Evolutionary conservation across 306 rosid species (phyloP).

Genomic region (Fragaria iinumae): DNA sequence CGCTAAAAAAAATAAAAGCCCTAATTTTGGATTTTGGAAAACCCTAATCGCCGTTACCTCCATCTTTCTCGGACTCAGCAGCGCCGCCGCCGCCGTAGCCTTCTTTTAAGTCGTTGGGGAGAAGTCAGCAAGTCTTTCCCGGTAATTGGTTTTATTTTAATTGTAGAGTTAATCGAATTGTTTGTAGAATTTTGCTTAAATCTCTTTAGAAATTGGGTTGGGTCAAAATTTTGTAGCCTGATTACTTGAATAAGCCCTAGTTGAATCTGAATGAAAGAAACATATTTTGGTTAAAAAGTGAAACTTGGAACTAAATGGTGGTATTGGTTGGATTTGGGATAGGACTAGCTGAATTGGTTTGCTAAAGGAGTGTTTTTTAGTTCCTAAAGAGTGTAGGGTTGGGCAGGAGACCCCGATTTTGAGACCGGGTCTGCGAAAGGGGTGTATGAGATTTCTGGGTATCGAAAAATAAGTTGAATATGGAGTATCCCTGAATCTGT

Average conservation of each 20-base stretch:
- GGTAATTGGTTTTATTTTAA: not conserved
- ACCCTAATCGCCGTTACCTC: not conserved
- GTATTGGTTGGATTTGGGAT: conserved; percentile 1
- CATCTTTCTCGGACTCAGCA: not conserved
- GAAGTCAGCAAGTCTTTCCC: not conserved
- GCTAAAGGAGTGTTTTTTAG: not conserved
- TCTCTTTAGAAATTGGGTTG: not conserved
- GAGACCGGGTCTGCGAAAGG: not conserved
- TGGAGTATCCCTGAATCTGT: not conserved
- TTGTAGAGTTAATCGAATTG: not conserved
- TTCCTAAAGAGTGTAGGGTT: not conserved
- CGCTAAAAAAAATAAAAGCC: not conserved
- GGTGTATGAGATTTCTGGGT: not conserved
- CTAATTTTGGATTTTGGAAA: not conserved
- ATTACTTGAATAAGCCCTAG: not conserved
- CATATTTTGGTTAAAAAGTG: not conserved
- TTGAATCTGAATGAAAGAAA: not conserved
- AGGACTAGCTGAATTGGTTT: not conserved
- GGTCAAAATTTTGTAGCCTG: not conserved
- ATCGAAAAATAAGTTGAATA: not conserved
- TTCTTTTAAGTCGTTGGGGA: not conserved
- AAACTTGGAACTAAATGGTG: not conserved
- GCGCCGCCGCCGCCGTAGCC: not conserved
- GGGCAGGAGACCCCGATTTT: not conserved
- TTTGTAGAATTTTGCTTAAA: not conserved